phyloP scores from a whole-genome alignment of 1,139 yeast species.

The Pichia sp. region DNA sequence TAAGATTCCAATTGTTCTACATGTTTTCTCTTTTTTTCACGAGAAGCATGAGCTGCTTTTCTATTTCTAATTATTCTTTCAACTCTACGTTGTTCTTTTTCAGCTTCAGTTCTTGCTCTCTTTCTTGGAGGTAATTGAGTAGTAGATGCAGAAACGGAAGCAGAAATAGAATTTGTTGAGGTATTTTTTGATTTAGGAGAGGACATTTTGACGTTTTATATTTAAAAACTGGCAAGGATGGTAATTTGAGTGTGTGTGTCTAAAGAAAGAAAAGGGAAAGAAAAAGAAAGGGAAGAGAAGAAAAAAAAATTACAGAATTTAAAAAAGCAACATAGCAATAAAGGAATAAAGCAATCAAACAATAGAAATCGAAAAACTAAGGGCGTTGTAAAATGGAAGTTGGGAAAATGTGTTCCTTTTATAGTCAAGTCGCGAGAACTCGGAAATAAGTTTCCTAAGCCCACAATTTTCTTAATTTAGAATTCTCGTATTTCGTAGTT shows the following conservation, averaged over 20 bases:
- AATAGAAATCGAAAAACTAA: background rate
- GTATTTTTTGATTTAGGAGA: background rate
- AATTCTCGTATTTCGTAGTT: too few species aligned
- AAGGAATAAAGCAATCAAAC: too few species aligned
- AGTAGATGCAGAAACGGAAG: conserved; percentile 8
- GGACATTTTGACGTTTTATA: background rate
- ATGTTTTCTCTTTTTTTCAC: conserved; percentile 93
- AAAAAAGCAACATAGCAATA: too few species aligned
- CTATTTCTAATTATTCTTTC: conserved; percentile 91
- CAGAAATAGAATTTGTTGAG: conserved; percentile 2
- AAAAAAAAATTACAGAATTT: background rate
- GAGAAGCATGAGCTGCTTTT: conserved; percentile 94
- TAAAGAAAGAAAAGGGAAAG: background rate
- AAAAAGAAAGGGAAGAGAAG: background rate
- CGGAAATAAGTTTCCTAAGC: too few species aligned
- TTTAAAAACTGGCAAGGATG: background rate
- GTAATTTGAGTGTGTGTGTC: conserved; percentile 4
- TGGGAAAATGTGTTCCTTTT: too few species aligned
- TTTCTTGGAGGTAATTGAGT: conserved; percentile 76
- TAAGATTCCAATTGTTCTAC: conserved; percentile 77
- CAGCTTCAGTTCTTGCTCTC: conserved; percentile 94
- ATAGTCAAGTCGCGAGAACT: too few species aligned
- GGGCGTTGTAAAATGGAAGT: background rate
- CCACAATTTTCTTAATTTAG: too few species aligned
- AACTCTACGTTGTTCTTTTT: conserved; percentile 91